Evolutionary conservation across 345 rosid genomes (phyloP).

Genomic region (Euphorbia lathyris): DNA sequence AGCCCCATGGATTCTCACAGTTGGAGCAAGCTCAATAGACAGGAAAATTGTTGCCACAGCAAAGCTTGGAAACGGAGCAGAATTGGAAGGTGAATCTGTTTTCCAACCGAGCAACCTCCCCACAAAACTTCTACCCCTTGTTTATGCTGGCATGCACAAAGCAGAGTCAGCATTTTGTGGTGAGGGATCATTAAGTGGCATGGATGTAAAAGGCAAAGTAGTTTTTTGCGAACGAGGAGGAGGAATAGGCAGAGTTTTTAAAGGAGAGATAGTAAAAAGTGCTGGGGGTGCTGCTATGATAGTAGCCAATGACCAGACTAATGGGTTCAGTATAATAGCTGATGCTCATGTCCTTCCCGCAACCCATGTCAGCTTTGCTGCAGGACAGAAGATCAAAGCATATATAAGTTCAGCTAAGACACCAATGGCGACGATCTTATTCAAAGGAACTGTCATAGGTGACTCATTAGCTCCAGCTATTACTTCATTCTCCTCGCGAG

Average conservation of each 20-base stretch:
- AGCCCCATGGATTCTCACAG: constrained; percentile 41
- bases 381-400: constrained; percentile 11
- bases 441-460: constrained; percentile 14
- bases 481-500: constrained; percentile 15
- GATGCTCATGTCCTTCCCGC: constrained; percentile 14
- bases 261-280: constrained; percentile 15
- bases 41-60: constrained; percentile 27
- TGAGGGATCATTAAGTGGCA: not conserved
- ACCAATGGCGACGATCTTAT: constrained; percentile 6
- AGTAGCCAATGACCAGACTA: constrained; percentile 1
- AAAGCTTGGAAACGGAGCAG: constrained; percentile 26
- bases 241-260: not conserved
- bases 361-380: constrained; percentile 7
- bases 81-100: constrained; percentile 10
- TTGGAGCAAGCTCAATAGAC: constrained; percentile 36
- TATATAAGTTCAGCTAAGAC: not conserved
- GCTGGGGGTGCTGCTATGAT: constrained; percentile 19
- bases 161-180: not conserved
- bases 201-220: constrained; percentile 13
- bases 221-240: constrained; percentile 10
- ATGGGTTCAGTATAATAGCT: constrained; percentile 7
- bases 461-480: not conserved
- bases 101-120: not conserved
- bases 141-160: not conserved
- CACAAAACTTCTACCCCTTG: not conserved